Base-by-base conservation (phyloP, 2,329 filamentous ascomycete genomes). In the Lecanoromycetidae sp. region DNA sequence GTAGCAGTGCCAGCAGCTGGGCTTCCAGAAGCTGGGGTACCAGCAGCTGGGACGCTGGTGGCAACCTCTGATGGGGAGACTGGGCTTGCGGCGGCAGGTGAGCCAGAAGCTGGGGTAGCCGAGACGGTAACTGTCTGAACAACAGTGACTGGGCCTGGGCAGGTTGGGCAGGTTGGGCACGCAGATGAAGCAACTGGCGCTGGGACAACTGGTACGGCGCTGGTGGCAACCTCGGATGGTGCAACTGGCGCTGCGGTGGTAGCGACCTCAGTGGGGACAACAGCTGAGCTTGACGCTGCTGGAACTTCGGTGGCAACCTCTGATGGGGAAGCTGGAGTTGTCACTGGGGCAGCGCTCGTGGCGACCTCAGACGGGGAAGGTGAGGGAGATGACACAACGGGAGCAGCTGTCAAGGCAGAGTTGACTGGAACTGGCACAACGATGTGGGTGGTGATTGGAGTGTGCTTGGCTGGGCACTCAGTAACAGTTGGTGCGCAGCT, bases 371-470 rank as follows among this genome's bases (percentile, higher is more conserved):
- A 40, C 12, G 59, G 59, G 8, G 56, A 52, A 13, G 58, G 57
- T 7, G 57, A 65, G 61, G 29, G 67, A 76, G 70, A 75, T n/a
- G n/a, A n/a, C 79, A 58, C 79, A 60, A 33, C 77, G 80, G 53
- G 78, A 13, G 23, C 29, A n/a, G 39, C 23, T 15, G 27, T 80
- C 42, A 71, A 74, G 40, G 78, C 57, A 38, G 76, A 63, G 50
- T 81, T 59, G 5, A 72, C 76, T 49, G 74, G 68, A 2, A 74
- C 76, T 45, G 73, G 64, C 25, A 76, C 59, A 0, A 64, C 67
- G 37, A 70, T 67, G 10, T 68, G 70, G 45, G 61, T 54, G 48
- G 52, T 48, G 25, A 54, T 57, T 38, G 60, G 20, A 10, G 10
- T 33, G 19, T 43, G n/a, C n/a, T n/a, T 43, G 48, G 66, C 70